phyloP scores from a whole-genome alignment of 495 filamentous ascomycete genomes.

The Penicillium tannophilum region DNA sequence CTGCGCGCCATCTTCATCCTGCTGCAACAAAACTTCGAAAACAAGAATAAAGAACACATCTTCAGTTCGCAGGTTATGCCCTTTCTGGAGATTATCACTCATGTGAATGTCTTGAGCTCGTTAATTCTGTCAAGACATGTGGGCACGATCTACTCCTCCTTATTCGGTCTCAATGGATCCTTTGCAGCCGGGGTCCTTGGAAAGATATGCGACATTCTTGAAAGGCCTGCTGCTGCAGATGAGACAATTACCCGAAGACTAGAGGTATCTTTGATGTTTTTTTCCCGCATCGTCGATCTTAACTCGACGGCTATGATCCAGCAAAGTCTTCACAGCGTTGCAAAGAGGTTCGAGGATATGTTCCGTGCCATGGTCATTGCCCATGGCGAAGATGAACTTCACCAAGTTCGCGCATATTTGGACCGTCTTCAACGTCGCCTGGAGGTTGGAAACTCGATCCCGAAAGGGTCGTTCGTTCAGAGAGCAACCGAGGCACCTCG shows the following conservation, averaged over 20 bases:
- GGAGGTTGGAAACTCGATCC: background rate
- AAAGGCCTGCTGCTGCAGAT: no score
- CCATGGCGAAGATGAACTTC: background rate
- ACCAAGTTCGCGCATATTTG: background rate
- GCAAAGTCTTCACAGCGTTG: slow-evolving; percentile 12
- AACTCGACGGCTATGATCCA: slow-evolving; percentile 22
- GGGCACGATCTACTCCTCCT: background rate
- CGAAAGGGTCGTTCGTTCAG: background rate
- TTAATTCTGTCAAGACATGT: background rate
- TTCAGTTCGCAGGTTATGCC: background rate
- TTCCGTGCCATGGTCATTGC: background rate
- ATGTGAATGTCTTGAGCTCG: background rate
- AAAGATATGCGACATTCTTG: background rate
- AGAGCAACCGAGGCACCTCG: no score
- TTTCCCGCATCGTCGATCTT: slow-evolving; percentile 20
- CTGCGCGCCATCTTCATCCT: background rate
- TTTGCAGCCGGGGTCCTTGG: background rate
- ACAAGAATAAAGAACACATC: background rate
- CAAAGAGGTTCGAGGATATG: slow-evolving; percentile 4
- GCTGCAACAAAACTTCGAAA: background rate
- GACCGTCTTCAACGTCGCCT: background rate
- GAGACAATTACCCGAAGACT: background rate
- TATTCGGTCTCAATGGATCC: background rate
- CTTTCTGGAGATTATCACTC: background rate
- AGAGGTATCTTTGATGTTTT: slow-evolving; percentile 14